Percentiles rank a stretch among this genome's conserved stretches.
These are phyloP conservation scores for Exophiala lecanii-corni DNA, from an alignment of 2,329 filamentous ascomycete genomes.

Conservation along the genomic window DNA sequence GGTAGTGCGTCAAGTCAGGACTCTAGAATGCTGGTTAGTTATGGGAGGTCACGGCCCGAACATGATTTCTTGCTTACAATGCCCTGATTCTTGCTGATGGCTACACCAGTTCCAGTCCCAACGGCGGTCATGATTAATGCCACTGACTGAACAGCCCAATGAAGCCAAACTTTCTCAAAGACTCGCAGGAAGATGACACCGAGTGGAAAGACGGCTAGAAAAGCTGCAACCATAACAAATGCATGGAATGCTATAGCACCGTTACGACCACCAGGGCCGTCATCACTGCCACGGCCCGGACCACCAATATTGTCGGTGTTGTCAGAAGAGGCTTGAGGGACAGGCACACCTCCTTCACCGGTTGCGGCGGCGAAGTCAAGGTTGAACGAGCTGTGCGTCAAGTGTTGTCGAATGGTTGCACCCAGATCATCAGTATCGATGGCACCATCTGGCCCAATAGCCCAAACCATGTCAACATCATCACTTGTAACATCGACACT, in stretches of 20 bases:
- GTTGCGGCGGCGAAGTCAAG: constrained; percentile 53
- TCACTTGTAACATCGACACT: constrained; percentile 49
- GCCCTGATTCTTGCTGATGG: constrained; percentile 50
- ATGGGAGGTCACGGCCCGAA: too few species aligned
- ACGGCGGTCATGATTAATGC: constrained; percentile 47
- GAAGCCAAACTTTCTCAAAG: constrained; percentile 49
- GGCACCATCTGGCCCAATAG: constrained; percentile 47
- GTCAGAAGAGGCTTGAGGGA: constrained; percentile 29
- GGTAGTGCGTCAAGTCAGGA: constrained; percentile 51
- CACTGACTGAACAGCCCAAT: constrained; percentile 51
- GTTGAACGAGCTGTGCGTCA: constrained; percentile 51
- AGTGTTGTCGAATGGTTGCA: constrained; percentile 50
- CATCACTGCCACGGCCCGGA: constrained; percentile 14
- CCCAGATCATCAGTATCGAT: constrained; percentile 39
- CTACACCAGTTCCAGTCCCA: constrained; percentile 52
- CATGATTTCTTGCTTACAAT: constrained; percentile 54
- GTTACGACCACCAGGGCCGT: constrained; percentile 15
- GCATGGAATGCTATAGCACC: constrained; percentile 31
- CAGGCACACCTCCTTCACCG: constrained; percentile 42
- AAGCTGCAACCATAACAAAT: constrained; percentile 51
- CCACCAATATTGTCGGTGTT: constrained; percentile 33
- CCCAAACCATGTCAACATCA: constrained; percentile 52
- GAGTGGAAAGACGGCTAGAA: constrained; percentile 53
- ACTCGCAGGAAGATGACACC: constrained; percentile 53
- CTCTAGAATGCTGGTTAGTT: constrained; percentile 29